Evolutionary conservation across 805 yeast species (phyloP), one percentile per base, ranked within the genome.

Genomic region (Metschnikowia matae): DNA sequence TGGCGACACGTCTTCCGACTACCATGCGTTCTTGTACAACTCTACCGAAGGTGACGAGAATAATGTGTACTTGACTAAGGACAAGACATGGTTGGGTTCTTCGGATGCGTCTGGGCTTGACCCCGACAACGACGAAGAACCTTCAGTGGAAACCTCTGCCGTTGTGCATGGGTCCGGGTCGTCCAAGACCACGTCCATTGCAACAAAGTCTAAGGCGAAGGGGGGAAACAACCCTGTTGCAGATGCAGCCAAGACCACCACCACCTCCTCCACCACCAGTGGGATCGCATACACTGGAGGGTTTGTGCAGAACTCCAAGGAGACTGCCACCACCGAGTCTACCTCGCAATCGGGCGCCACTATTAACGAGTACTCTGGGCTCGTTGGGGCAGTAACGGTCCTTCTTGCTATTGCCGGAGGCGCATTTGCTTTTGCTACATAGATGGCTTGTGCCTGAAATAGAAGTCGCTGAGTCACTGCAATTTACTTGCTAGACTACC

Each of bases 61-160:
- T 2, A 58, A 69, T 51, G 71, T 91, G 42, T 74, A 73, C 61
- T 74, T 90, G 60, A 80, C 91, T 17, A 81, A 85, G 62, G 80
- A 82, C 45, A 71, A 72, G 59, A 80, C 90, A 4, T 69, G 77
- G 61, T 68, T 90, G 52, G 86, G 81, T 13, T 74, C 80, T 40
- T 62, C 66, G n/a, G 82, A 77, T 31, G 87, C 83, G 31, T 73
- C 84, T 29, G 97, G 97, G 10, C 70, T 81, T 44, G 78, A 87
- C 59, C 82, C 83, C 15, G 73, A 77, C 45, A 67, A 70, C 50
- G 68, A 64, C 6, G 52, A 37, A 8, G 56, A 53, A 11, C 49
- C 52, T 15, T 55, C 59, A 13, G 56, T 55, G 40, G 53, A 29
- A 33, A 38, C 51, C 13, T 48, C 56, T 23, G 48, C 57, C 2